phyloP scores from a whole-genome alignment of 345 rosid species.

The Gossypium mustelinum region DNA sequence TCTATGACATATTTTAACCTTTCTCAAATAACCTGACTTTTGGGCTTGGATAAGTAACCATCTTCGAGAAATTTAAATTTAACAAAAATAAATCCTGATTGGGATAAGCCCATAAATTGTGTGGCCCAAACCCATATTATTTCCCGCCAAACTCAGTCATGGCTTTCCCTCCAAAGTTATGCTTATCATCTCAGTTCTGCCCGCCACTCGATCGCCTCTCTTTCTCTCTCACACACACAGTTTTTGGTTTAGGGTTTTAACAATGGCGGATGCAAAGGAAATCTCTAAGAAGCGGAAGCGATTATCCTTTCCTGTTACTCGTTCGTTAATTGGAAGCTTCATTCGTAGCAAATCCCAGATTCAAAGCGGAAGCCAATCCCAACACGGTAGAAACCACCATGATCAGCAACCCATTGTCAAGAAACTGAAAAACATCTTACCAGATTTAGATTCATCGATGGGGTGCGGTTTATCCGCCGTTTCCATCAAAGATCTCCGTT shows the following conservation, averaged over 20 bases:
- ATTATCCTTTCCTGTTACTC: slow-evolving; percentile 10
- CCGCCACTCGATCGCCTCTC: neutral
- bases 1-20: too few species aligned
- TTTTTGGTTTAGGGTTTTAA: neutral
- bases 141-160: slow-evolving; percentile 1
- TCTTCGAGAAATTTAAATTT: too few species aligned
- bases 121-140: neutral
- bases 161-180: neutral
- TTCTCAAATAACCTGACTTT: too few species aligned
- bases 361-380: slow-evolving; percentile 6
- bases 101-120: neutral
- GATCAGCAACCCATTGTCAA: slow-evolving; percentile 3
- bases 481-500: slow-evolving; percentile 51
- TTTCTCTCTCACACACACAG: too few species aligned
- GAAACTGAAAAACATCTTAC: slow-evolving; percentile 13
- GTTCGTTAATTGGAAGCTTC: slow-evolving; percentile 18
- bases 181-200: neutral
- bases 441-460: neutral
- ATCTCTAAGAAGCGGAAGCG: slow-evolving; percentile 33
- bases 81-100: neutral
- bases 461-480: slow-evolving; percentile 16
- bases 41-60: too few species aligned
- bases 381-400: neutral
- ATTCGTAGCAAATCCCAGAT: slow-evolving; percentile 33
- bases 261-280: slow-evolving; percentile 28